Percentiles rank a stretch among this genome's conserved stretches.
Evolutionary conservation across 495 filamentous ascomycete genomes (phyloP).

Genomic region (Astrocystis sublimbata): DNA sequence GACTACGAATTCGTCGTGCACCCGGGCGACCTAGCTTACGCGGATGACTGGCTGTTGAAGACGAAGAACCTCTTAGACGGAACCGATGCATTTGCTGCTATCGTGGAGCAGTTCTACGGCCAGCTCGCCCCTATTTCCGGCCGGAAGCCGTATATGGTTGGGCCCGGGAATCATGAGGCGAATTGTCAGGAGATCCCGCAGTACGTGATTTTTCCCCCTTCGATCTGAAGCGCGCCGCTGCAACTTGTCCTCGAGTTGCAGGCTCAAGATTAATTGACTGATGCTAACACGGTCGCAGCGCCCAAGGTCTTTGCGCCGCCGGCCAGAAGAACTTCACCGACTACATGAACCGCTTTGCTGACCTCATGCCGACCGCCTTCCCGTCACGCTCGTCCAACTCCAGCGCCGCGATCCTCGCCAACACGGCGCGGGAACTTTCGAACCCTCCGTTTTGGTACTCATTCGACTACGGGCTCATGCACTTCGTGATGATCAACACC

Average conservation of each 20-base stretch:
- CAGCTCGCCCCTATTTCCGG: constrained; percentile 46
- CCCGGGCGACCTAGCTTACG: constrained; percentile 53
- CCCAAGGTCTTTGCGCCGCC: constrained; percentile 49
- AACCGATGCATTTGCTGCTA: constrained; percentile 44
- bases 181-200: constrained; percentile 43
- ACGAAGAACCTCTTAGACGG: constrained; percentile 45
- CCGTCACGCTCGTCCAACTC: constrained; percentile 45
- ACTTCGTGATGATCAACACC: constrained; percentile 58
- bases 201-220: not conserved
- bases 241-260: no score
- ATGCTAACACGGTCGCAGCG: constrained; percentile 15
- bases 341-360: constrained; percentile 56
- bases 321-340: constrained; percentile 65
- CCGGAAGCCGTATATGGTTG: constrained; percentile 48
- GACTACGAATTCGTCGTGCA: constrained; percentile 63
- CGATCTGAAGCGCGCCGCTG: no score
- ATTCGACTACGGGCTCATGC: constrained; percentile 63
- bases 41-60: constrained; percentile 49
- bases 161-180: constrained; percentile 49
- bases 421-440: constrained; percentile 46
- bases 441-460: constrained; percentile 67
- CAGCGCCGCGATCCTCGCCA: no score
- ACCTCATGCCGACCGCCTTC: constrained; percentile 53
- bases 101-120: constrained; percentile 45
- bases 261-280: not conserved